A percentile compares a stretch with the other conserved stretches of the same genome.
phyloP scores from a whole-genome alignment of 306 rosid species.

The Lablab purpureus region DNA sequence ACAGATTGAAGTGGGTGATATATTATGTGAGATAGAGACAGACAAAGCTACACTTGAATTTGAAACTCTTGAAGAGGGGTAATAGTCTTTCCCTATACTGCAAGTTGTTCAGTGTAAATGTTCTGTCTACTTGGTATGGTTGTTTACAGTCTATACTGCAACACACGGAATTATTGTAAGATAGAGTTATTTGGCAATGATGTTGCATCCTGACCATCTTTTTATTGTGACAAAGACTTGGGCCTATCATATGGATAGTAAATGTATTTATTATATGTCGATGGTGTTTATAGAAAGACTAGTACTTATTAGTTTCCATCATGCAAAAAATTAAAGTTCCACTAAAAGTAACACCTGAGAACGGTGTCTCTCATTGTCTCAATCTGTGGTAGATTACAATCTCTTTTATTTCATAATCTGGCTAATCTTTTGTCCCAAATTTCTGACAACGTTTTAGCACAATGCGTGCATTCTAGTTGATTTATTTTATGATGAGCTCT shows the following conservation, averaged over 20 bases:
- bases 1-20: conserved; percentile 98
- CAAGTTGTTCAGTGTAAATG: conserved; percentile 27
- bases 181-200: conserved; percentile 22
- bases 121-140: conserved; percentile 33
- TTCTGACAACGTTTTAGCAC: conserved; percentile 25
- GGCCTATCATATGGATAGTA: conserved; percentile 23
- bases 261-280: conserved; percentile 22
- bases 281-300: conserved; percentile 20
- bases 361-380: conserved; percentile 20
- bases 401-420: conserved; percentile 3
- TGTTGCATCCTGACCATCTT: conserved; percentile 12
- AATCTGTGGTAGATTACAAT: conserved; percentile 25
- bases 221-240: conserved; percentile 17
- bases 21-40: conserved; percentile 97
- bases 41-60: conserved; percentile 98
- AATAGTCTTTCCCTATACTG: conserved; percentile 51
- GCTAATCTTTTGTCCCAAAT: conserved; percentile 12
- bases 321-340: conserved; percentile 20
- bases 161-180: not conserved
- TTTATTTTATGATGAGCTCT: conserved; percentile 28
- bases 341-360: not conserved
- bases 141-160: conserved; percentile 12
- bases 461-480: conserved; percentile 9
- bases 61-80: conserved; percentile 98
- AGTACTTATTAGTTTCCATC: conserved; percentile 27